Base-by-base conservation (phyloP, 139 green algal species). In the Trebouxia sp. region DNA sequence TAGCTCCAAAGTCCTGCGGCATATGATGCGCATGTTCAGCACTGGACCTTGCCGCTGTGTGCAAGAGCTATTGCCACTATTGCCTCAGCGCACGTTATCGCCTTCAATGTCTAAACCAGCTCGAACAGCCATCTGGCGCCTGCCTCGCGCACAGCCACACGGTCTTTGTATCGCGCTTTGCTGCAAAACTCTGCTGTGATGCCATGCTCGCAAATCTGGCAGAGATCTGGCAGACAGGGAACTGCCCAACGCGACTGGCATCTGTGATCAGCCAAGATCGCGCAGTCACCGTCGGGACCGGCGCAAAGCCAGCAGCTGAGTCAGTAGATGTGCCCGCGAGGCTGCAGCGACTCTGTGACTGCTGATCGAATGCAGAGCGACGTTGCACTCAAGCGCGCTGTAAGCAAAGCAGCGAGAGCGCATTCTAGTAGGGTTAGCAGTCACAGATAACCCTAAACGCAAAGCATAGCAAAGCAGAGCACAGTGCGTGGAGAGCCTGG, bases 1-100 rank as follows among this genome's bases (percentile, higher is more conserved):
- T 88, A 1, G 95, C 93, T 35, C 95, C 95, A 84, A 96, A 94
- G 67, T 97, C 87, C 89, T 95, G 83, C 75, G 15, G 24, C n/a
- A n/a, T n/a, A n/a, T n/a, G n/a, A n/a, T n/a, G n/a, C n/a, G n/a
- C n/a, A n/a, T n/a, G n/a, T n/a, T n/a, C n/a, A n/a, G n/a, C n/a
- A n/a, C n/a, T n/a, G n/a, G n/a, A n/a, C n/a, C n/a, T n/a, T n/a
- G n/a, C n/a, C n/a, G n/a, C n/a, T n/a, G n/a, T n/a, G n/a, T n/a
- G n/a, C n/a, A n/a, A n/a, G n/a, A n/a, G n/a, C n/a, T n/a, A n/a
- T 17, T 53, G 66, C 22, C n/a, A 20, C 7, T 76, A 17, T 37
- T 35, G 8, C 51, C 22, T 30, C 22, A 37, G 12, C 22, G 35
- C 2, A 51, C 10, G 0, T 5, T 48, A 48, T 51, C 15, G 37